A percentile compares a stretch with the other conserved stretches of the same genome.
These are phyloP conservation scores for Fraxinus albicans DNA, from an alignment of 305 asterid species.

Conservation along the genomic window DNA sequence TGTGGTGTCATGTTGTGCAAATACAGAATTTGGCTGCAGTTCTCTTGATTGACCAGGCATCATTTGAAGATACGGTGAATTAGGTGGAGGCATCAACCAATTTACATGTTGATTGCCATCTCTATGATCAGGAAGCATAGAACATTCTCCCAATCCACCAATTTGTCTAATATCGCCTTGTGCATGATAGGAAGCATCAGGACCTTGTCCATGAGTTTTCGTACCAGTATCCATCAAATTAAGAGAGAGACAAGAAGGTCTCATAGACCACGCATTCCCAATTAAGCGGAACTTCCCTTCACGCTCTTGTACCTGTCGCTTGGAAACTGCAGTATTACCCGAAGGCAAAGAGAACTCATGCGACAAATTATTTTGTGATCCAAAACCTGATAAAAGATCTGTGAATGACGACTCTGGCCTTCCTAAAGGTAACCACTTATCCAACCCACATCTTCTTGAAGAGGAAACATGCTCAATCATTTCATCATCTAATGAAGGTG, in stretches of 20 bases:
- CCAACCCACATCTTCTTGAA: slow-evolving; percentile 57
- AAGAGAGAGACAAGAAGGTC: slow-evolving; percentile 62
- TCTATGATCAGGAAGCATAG: slow-evolving; percentile 45
- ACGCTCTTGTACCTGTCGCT: slow-evolving; percentile 25
- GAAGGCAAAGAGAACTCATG: slow-evolving; percentile 41
- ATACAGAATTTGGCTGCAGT: slow-evolving; percentile 39
- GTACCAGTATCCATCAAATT: slow-evolving; percentile 56
- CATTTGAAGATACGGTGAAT: slow-evolving; percentile 53
- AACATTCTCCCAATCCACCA: slow-evolving; percentile 45
- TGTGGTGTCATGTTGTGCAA: slow-evolving; percentile 36
- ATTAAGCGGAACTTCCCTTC: slow-evolving; percentile 34
- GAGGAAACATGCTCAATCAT: slow-evolving; percentile 45
- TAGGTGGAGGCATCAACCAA: slow-evolving; percentile 81
- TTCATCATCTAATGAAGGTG: slow-evolving; percentile 52
- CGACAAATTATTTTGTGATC: slow-evolving; percentile 44
- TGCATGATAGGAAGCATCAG: slow-evolving; percentile 42
- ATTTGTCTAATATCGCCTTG: slow-evolving; percentile 48
- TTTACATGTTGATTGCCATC: slow-evolving; percentile 49
- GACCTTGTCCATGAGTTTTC: slow-evolving; percentile 40
- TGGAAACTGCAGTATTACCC: slow-evolving; percentile 44
- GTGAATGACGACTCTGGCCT: slow-evolving; percentile 71
- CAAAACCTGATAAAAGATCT: slow-evolving; percentile 77
- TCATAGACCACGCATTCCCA: slow-evolving; percentile 59
- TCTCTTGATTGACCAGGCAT: slow-evolving; percentile 48
- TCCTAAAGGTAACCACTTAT: slow-evolving; percentile 61